Conservation (phyloP, 345 rosid genomes). For the Syzygium grande region DNA sequence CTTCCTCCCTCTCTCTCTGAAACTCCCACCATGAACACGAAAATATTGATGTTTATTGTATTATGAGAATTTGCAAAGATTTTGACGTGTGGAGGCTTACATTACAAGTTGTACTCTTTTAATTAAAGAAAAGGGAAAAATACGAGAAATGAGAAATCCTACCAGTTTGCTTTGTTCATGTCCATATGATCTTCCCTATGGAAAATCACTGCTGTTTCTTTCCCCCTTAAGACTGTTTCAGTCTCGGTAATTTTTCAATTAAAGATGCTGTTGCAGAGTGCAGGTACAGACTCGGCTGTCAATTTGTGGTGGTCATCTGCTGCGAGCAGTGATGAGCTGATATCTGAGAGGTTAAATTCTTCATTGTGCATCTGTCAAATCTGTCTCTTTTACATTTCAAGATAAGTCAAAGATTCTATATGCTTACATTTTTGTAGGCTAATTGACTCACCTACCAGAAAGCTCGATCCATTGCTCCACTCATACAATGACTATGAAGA, state of each 20-base stretch:
- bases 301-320: conserved; percentile 74
- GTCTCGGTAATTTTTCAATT: background rate
- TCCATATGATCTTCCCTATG: background rate
- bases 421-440: conserved; percentile 12
- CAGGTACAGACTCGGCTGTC: conserved; percentile 87
- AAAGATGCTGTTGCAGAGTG: conserved; percentile 47
- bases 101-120: background rate
- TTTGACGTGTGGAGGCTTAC: background rate
- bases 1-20: background rate
- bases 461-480: conserved; percentile 39
- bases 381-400: background rate
- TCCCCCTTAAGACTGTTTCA: background rate
- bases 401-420: background rate
- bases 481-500: conserved; percentile 86
- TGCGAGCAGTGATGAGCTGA: conserved; percentile 27
- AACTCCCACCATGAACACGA: background rate
- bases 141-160: background rate
- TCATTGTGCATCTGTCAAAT: background rate
- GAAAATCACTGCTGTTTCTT: background rate
- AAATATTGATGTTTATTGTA: background rate
- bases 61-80: background rate
- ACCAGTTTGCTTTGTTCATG: background rate
- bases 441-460: conserved; percentile 24
- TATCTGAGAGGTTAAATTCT: conserved; percentile 42
- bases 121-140: background rate